Evolutionary conservation across 2,329 filamentous ascomycete genomes (phyloP).

Genomic region (Fusarium tricinctum): DNA sequence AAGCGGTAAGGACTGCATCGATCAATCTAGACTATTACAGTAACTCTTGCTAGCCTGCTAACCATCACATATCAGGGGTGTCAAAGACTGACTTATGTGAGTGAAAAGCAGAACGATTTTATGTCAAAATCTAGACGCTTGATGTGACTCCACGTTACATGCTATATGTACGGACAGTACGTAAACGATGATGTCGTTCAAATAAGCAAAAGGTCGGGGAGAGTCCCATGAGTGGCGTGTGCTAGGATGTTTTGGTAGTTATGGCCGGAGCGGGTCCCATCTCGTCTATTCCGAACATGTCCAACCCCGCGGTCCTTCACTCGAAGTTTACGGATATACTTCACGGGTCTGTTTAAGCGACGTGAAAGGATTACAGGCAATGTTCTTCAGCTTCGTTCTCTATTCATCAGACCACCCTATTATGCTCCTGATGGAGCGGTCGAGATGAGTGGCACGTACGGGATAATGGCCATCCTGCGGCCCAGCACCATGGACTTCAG

Average conservation of each 20-base stretch:
- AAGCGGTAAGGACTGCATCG: slow-evolving; percentile 10
- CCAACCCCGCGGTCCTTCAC: slow-evolving; percentile 4
- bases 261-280: slow-evolving; percentile 16
- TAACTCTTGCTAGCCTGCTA: background rate
- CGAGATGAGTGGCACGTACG: slow-evolving; percentile 8
- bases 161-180: background rate
- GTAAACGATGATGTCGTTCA: slow-evolving; percentile 1
- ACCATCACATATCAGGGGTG: slow-evolving; percentile 3
- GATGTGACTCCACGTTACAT: background rate
- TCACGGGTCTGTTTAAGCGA: background rate
- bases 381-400: background rate
- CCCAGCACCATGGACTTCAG: slow-evolving; percentile 20
- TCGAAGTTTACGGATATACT: background rate
- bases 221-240: slow-evolving; percentile 4
- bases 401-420: slow-evolving; percentile 3
- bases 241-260: slow-evolving; percentile 8
- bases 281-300: slow-evolving; percentile 6
- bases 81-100: background rate
- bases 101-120: background rate
- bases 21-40: slow-evolving; percentile 12
- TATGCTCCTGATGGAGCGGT: background rate
- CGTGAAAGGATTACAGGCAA: background rate
- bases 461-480: slow-evolving; percentile 8
- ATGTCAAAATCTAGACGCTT: background rate
- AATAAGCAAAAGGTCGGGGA: slow-evolving; percentile 12